Conservation (phyloP, 2,329 filamentous ascomycete genomes). For the Daldinia eschscholtzii region DNA sequence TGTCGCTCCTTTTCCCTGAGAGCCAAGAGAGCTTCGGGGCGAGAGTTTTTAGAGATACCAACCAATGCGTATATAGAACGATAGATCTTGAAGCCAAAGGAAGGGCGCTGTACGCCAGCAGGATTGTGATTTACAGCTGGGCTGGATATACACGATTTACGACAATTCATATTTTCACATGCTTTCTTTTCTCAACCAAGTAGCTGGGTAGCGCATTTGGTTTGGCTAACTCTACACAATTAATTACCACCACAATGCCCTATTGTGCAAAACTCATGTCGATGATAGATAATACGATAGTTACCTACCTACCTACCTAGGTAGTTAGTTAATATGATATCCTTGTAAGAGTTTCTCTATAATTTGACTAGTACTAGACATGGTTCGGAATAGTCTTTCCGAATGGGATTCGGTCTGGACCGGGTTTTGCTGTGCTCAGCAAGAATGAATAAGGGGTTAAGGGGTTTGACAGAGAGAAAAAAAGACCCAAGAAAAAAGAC, state of each 20-base stretch:
- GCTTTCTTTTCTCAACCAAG: not conserved
- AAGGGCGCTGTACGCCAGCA: constrained; percentile 21
- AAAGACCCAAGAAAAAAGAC: not conserved
- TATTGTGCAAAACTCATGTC: not conserved
- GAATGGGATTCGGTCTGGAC: not conserved
- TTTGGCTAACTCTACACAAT: not conserved
- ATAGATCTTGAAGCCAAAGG: constrained; percentile 28
- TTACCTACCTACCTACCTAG: not conserved
- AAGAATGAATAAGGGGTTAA: constrained; percentile 1
- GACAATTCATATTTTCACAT: not conserved
- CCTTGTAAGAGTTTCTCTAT: not conserved
- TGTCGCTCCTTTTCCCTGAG: not conserved
- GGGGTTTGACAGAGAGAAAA: not conserved
- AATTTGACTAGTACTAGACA: not conserved
- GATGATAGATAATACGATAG: not conserved
- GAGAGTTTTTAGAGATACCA: constrained; percentile 40
- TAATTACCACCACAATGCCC: not conserved
- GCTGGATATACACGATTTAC: constrained; percentile 33
- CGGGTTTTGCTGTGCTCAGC: constrained; percentile 11
- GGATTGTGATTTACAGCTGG: constrained; percentile 27
- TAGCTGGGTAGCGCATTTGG: not conserved
- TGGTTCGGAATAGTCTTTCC: not conserved
- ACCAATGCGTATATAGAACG: constrained; percentile 37
- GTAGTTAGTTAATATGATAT: not conserved
- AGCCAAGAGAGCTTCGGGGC: constrained; percentile 22